Percentiles rank a stretch among this genome's conserved stretches.
Evolutionary conservation across 2,329 filamentous ascomycete genomes (phyloP).

Genomic region (Volutella citrinella): DNA sequence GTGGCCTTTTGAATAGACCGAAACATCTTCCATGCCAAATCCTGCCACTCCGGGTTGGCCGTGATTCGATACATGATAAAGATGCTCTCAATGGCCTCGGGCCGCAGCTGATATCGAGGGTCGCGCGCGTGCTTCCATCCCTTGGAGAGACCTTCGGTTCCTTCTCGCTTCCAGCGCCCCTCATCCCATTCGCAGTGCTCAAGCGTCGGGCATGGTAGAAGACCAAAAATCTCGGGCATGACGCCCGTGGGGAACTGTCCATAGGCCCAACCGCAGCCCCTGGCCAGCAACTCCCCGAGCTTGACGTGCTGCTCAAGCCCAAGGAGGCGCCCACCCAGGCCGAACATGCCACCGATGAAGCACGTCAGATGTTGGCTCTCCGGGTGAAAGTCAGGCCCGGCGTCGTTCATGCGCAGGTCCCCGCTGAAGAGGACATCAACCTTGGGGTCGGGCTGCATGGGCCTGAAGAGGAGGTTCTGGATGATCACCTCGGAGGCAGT

Average conservation of each 20-base stretch:
- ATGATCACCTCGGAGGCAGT: conserved; percentile 59
- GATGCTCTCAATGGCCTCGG: conserved; percentile 49
- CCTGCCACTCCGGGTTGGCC: conserved; percentile 43
- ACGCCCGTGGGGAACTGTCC: conserved; percentile 50
- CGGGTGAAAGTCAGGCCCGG: conserved; percentile 20
- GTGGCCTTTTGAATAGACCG: conserved; percentile 43
- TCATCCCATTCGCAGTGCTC: conserved; percentile 32
- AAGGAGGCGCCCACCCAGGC: conserved; percentile 60
- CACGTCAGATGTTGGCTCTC: conserved; percentile 58
- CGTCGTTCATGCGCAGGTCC: conserved; percentile 26
- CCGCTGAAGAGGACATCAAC: conserved; percentile 55
- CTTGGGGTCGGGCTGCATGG: conserved; percentile 58
- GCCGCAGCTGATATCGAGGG: conserved; percentile 46
- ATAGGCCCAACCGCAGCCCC: conserved; percentile 59
- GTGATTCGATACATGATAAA: conserved; percentile 51
- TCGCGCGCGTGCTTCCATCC: conserved; percentile 62
- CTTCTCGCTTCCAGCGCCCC: conserved; percentile 23
- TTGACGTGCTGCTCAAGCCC: conserved; percentile 43
- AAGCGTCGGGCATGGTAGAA: conserved; percentile 41
- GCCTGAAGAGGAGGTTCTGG: conserved; percentile 65
- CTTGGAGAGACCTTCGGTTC: conserved; percentile 33
- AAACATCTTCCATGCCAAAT: conserved; percentile 54
- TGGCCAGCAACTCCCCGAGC: conserved; percentile 46
- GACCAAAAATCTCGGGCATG: conserved; percentile 55
- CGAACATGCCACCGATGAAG: conserved; percentile 67